Evolutionary conservation across 352 stramenopile genomes (phyloP), one percentile per base, ranked within the genome.

Genomic region (Phytophthora parvispora): DNA sequence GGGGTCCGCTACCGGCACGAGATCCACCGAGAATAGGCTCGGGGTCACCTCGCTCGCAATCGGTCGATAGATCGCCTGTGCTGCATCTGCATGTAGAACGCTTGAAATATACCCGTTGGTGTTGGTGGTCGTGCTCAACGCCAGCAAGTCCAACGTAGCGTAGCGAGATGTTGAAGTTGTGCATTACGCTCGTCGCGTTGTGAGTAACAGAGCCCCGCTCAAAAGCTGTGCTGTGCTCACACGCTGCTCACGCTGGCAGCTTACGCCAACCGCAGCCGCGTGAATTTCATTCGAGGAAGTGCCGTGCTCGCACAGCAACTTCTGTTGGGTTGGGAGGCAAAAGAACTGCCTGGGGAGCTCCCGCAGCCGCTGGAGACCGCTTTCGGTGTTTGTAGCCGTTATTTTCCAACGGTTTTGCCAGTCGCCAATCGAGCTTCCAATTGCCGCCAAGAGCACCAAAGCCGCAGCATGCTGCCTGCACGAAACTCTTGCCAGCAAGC

Each of bases 271-370:
- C n/a, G 20, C 12, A 15, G 10, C 43, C 24, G 20, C 38, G 4
- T 42, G 47, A 67, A 70, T 74, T 74, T 74, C 67, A 56, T 74
- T 74, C 67, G 67, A 70, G 29, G 52, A 34, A 36, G 22, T 48
- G 28, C n/a, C 4, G 27, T n/a, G 34, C n/a, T 49, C n/a, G n/a
- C n/a, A n/a, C n/a, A n/a, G n/a, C n/a, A n/a, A n/a, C n/a, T n/a
- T n/a, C n/a, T n/a, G n/a, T n/a, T n/a, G n/a, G n/a, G n/a, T n/a
- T n/a, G n/a, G n/a, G n/a, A n/a, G n/a, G n/a, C n/a, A n/a, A n/a
- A n/a, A n/a, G n/a, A n/a, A n/a, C n/a, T n/a, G n/a, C n/a, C n/a
- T n/a, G n/a, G n/a, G n/a, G n/a, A n/a, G n/a, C n/a, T n/a, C n/a
- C n/a, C n/a, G n/a, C n/a, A n/a, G n/a, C n/a, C n/a, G n/a, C n/a